A percentile compares a stretch with the other conserved stretches of the same genome.
These are phyloP conservation scores for Miscanthus lutarioriparius DNA, from an alignment of 176 grass and related monocot species.

Conservation along the genomic window DNA sequence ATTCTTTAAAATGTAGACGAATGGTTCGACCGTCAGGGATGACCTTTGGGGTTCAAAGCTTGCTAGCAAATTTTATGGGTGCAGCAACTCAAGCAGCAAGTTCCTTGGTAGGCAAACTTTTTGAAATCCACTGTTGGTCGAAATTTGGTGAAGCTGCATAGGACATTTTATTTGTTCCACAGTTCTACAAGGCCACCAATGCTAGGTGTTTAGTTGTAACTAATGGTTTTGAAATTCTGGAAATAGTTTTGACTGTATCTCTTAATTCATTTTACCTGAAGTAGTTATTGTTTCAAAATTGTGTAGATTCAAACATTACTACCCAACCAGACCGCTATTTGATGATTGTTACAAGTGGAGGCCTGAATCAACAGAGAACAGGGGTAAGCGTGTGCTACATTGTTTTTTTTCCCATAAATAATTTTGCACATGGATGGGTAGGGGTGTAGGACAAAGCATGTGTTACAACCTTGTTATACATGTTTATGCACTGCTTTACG, in stretches of 20 bases:
- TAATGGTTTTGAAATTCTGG: slow-evolving; percentile 6
- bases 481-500: neutral
- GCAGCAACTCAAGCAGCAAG: slow-evolving; percentile 80
- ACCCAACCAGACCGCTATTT: slow-evolving; percentile 74
- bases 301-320: slow-evolving; percentile 63
- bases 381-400: slow-evolving; percentile 56
- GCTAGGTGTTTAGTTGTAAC: neutral
- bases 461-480: neutral
- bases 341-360: slow-evolving; percentile 95
- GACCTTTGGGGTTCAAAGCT: slow-evolving; percentile 85
- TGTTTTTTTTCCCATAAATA: slow-evolving; percentile 9
- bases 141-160: slow-evolving; percentile 17
- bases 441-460: slow-evolving; percentile 9
- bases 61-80: slow-evolving; percentile 69
- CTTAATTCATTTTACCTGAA: slow-evolving; percentile 26
- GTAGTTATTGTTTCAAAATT: slow-evolving; percentile 34
- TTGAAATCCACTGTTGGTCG: slow-evolving; percentile 25
- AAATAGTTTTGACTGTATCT: neutral
- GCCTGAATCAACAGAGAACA: slow-evolving; percentile 97
- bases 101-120: slow-evolving; percentile 59
- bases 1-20: slow-evolving; percentile 60
- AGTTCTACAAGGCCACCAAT: neutral
- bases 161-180: slow-evolving; percentile 7
- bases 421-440: neutral
- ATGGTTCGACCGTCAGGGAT: slow-evolving; percentile 32